Evolutionary conservation across 768 basidiomycete species (phyloP).

Genomic region (Nidularia sp.): DNA sequence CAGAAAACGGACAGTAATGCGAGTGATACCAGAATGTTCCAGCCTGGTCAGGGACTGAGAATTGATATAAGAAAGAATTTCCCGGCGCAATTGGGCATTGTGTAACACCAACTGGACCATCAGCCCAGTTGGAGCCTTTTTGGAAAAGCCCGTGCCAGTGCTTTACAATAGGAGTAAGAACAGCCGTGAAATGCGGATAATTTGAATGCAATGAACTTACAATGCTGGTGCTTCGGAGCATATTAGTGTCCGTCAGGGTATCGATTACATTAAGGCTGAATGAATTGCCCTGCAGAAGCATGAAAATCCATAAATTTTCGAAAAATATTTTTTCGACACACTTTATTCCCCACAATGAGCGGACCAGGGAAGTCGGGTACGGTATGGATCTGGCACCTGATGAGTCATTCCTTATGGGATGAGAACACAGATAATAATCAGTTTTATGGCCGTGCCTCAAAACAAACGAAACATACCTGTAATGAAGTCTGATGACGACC

Average conservation of each 20-base stretch:
- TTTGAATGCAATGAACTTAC: constrained; percentile 10
- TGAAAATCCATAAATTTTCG: constrained; percentile 22
- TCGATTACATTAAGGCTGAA: constrained; percentile 43
- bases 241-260: constrained; percentile 32
- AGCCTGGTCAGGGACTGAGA: constrained; percentile 17
- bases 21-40: constrained; percentile 21
- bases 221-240: constrained; percentile 26
- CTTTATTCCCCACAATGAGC: constrained; percentile 9
- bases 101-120: constrained; percentile 36
- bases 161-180: constrained; percentile 7
- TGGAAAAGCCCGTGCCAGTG: constrained; percentile 54
- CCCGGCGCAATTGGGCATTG: constrained; percentile 44
- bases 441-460: not conserved
- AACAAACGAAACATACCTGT: not conserved
- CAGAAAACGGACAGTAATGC: constrained; percentile 11
- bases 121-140: constrained; percentile 32
- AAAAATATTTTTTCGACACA: constrained; percentile 35
- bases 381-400: not conserved
- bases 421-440: not conserved
- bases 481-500: not conserved
- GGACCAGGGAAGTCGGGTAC: constrained; percentile 9
- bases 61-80: constrained; percentile 38
- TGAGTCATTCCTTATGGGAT: not conserved
- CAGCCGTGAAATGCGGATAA: not conserved
- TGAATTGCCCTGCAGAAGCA: constrained; percentile 15